Conservation (phyloP, 768 basidiomycete species). For the Termitomyces sp. region DNA sequence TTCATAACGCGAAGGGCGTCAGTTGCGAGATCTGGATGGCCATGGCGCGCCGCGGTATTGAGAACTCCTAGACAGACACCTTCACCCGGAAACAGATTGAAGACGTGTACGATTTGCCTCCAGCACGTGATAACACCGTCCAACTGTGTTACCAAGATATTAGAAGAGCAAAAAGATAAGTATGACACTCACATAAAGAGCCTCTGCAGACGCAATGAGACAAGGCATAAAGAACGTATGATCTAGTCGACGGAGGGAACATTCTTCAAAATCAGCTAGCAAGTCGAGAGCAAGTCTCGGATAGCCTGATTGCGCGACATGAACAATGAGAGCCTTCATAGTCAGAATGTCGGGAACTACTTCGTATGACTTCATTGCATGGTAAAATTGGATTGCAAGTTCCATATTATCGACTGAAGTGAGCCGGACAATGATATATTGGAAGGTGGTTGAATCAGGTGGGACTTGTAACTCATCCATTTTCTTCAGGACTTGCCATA, state of each 20-base stretch:
- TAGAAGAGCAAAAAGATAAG: not conserved
- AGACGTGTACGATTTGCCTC: slow-evolving; percentile 47
- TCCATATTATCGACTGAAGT: slow-evolving; percentile 51
- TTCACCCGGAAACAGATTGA: slow-evolving; percentile 62
- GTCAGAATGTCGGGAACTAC: slow-evolving; percentile 45
- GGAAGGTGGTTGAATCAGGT: slow-evolving; percentile 50
- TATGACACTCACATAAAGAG: slow-evolving; percentile 53
- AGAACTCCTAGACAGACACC: slow-evolving; percentile 67
- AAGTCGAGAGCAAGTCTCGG: slow-evolving; percentile 72
- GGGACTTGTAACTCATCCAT: slow-evolving; percentile 46
- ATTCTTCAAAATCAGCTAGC: slow-evolving; percentile 51
- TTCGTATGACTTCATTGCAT: slow-evolving; percentile 48
- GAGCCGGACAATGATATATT: slow-evolving; percentile 44
- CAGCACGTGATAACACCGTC: slow-evolving; percentile 64
- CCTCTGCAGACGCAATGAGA: slow-evolving; percentile 56
- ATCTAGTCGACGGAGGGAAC: slow-evolving; percentile 47
- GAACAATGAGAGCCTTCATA: slow-evolving; percentile 43
- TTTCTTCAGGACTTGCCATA: slow-evolving; percentile 45
- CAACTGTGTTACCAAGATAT: slow-evolving; percentile 31
- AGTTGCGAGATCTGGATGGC: slow-evolving; percentile 62
- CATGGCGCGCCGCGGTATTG: slow-evolving; percentile 66
- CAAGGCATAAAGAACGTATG: slow-evolving; percentile 59
- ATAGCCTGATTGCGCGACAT: slow-evolving; percentile 47
- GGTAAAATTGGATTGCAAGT: slow-evolving; percentile 52
- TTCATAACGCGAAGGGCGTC: slow-evolving; percentile 58